A percentile compares a stretch with the other conserved stretches of the same genome.
Evolutionary conservation across 129 eudicot genomes (phyloP).

Genomic region (Apium graveolens): DNA sequence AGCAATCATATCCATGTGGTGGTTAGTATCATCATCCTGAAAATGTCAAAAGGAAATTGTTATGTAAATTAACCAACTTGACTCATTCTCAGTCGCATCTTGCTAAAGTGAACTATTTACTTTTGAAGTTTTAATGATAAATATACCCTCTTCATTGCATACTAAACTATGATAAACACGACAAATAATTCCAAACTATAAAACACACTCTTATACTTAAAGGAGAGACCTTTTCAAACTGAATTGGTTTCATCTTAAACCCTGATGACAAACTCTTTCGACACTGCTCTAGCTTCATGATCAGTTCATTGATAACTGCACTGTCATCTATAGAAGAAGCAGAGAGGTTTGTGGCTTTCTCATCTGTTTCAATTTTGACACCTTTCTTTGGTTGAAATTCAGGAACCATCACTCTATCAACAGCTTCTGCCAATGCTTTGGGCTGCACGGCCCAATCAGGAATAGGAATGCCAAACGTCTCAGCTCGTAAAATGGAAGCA

Average conservation of each 20-base stretch:
- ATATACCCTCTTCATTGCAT: neutral
- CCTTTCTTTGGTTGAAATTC: conserved; percentile 79
- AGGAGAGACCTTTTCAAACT: conserved; percentile 71
- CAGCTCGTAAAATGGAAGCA: conserved; percentile 78
- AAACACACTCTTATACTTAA: neutral
- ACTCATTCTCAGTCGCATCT: too few relatives aligned
- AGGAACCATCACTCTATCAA: conserved; percentile 64
- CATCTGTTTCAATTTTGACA: conserved; percentile 82
- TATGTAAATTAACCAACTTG: too few relatives aligned
- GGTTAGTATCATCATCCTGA: conserved; percentile 62
- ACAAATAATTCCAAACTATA: neutral
- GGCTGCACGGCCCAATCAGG: conserved; percentile 85
- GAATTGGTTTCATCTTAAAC: conserved; percentile 85
- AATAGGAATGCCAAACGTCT: conserved; percentile 72
- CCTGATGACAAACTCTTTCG: conserved; percentile 40
- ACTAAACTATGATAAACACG: neutral
- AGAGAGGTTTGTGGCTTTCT: conserved; percentile 70
- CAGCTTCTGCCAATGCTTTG: conserved; percentile 56
- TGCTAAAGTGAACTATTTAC: too few relatives aligned
- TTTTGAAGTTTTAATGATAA: neutral
- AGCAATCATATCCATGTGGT: conserved; percentile 82
- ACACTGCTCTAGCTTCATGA: conserved; percentile 53
- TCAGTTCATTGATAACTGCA: conserved; percentile 60
- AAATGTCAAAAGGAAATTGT: too few relatives aligned
- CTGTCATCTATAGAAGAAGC: conserved; percentile 73